Evolutionary conservation across 495 filamentous ascomycete genomes (phyloP).

Genomic region (Neurospora tetraspora): DNA sequence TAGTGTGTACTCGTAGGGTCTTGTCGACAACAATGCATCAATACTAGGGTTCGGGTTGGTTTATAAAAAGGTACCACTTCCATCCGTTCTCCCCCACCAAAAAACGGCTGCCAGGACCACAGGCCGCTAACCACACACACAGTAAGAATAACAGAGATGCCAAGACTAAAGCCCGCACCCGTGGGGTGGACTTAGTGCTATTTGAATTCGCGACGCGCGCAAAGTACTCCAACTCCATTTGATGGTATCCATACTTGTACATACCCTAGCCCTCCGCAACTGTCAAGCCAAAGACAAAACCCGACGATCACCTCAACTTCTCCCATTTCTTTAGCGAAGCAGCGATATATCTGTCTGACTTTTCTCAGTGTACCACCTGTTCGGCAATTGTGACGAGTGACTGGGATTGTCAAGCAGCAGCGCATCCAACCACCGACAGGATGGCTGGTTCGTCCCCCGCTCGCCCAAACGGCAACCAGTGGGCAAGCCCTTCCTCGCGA

Average conservation of each 20-base stretch:
- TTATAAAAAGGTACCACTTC: background rate
- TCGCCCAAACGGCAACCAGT: constrained; percentile 23
- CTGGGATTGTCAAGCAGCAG: background rate
- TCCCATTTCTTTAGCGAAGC: background rate
- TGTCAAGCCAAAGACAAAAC: background rate
- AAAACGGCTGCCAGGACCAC: background rate
- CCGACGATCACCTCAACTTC: background rate
- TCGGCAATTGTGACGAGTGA: background rate
- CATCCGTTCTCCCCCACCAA: background rate
- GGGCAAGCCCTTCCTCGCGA: constrained; percentile 23
- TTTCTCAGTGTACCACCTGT: background rate
- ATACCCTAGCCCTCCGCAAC: background rate
- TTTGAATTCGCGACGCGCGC: background rate
- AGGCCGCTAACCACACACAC: background rate
- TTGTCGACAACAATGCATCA: background rate
- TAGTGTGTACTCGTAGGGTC: background rate
- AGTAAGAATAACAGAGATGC: background rate
- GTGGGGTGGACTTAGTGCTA: background rate
- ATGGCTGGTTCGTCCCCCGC: constrained; percentile 33
- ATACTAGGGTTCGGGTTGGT: background rate
- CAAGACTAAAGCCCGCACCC: background rate
- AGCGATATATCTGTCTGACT: background rate
- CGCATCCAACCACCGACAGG: constrained; percentile 1
- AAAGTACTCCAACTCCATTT: background rate
- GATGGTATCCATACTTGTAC: background rate